Conservation (phyloP, 352 stramenopile genomes). For the Pythium sukuiense region DNA sequence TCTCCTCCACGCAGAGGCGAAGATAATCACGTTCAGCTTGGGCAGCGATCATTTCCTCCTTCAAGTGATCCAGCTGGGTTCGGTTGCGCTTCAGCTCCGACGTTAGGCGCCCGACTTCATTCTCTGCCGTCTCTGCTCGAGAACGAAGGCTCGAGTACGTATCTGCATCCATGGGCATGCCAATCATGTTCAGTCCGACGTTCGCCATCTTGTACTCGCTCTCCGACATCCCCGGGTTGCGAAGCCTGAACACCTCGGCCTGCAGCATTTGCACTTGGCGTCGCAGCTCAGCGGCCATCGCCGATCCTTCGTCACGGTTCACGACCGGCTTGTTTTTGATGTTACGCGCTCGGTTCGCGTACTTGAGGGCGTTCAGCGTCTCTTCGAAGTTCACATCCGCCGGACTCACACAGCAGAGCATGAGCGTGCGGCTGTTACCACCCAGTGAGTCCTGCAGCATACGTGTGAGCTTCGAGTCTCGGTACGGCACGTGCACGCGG, state of each 20-base stretch:
- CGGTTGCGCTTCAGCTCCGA: conserved; percentile 77
- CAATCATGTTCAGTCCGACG: conserved; percentile 61
- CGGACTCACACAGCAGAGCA: conserved; percentile 92
- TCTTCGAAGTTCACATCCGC: conserved; percentile 91
- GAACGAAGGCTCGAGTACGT: conserved; percentile 72
- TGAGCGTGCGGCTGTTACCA: conserved; percentile 91
- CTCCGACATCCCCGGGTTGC: conserved; percentile 79
- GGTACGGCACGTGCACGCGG: conserved; percentile 92
- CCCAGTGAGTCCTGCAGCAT: conserved; percentile 93
- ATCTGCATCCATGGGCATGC: conserved; percentile 70
- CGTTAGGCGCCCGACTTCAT: conserved; percentile 72
- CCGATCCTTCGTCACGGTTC: conserved; percentile 80
- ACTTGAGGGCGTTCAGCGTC: conserved; percentile 91
- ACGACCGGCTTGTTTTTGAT: conserved; percentile 90
- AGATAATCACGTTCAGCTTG: conserved; percentile 83
- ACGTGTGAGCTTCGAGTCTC: conserved; percentile 93
- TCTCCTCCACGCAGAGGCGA: conserved; percentile 68
- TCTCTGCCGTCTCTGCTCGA: conserved; percentile 77
- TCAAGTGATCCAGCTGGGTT: conserved; percentile 76
- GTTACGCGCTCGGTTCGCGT: conserved; percentile 90
- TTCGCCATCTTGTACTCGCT: conserved; percentile 70
- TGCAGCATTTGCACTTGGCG: conserved; percentile 81
- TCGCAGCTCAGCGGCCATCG: conserved; percentile 69
- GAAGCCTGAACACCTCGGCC: conserved; percentile 77
- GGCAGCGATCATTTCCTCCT: conserved; percentile 84